phyloP scores from a whole-genome alignment of 257 asterid species.

The Cinchona pubescens region DNA sequence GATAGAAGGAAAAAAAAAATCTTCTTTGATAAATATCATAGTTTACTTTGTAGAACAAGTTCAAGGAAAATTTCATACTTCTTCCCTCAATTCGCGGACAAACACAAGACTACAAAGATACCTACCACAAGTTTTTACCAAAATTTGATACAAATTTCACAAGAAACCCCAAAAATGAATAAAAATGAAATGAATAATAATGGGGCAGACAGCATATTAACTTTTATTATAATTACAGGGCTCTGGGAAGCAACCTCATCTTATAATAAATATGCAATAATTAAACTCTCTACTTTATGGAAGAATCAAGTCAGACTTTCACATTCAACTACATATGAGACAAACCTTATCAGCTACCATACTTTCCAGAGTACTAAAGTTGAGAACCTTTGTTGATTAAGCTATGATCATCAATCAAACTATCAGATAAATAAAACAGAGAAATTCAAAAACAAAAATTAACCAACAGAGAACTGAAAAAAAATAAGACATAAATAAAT shows the following conservation, averaged over 20 bases:
- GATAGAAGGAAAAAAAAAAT: slow-evolving; percentile 2
- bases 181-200: too few species aligned
- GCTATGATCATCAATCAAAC: not conserved
- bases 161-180: too few species aligned
- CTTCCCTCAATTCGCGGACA: slow-evolving; percentile 15
- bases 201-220: too few species aligned
- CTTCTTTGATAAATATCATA: slow-evolving; percentile 12
- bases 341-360: not conserved
- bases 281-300: not conserved
- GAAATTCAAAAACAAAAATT: not conserved
- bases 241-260: too few species aligned
- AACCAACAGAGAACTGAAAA: too few species aligned
- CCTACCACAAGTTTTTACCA: not conserved
- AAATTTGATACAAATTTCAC: too few species aligned
- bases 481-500: too few species aligned
- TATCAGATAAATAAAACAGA: not conserved
- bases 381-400: not conserved
- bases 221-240: too few species aligned
- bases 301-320: not conserved
- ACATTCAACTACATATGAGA: not conserved
- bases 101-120: not conserved
- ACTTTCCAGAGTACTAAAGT: not conserved
- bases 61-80: not conserved
- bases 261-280: too few species aligned
- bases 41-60: not conserved